phyloP scores from a whole-genome alignment of 2,329 filamentous ascomycete genomes.

The Aspergillus flavus region DNA sequence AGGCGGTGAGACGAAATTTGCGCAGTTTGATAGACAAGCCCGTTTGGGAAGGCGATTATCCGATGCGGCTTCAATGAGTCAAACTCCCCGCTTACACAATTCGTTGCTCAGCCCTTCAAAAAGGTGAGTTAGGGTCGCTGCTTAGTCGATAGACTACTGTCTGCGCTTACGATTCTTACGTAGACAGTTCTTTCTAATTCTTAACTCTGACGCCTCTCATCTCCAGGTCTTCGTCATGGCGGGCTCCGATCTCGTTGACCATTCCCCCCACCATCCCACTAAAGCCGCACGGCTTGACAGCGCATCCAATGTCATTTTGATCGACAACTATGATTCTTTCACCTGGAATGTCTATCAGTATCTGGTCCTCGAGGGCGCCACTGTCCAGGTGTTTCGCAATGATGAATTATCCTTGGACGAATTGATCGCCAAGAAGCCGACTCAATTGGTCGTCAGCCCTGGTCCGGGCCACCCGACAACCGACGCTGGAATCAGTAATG shows the following conservation, averaged over 20 bases:
- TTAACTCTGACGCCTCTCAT: slow-evolving; percentile 8
- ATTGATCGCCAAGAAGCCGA: slow-evolving; percentile 79
- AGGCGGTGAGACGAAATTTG: slow-evolving; percentile 32
- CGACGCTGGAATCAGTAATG: slow-evolving; percentile 91
- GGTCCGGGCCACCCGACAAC: slow-evolving; percentile 89
- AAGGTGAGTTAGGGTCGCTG: background rate
- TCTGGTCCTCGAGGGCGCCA: slow-evolving; percentile 90
- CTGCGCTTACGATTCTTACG: background rate
- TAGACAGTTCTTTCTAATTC: background rate
- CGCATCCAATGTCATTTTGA: slow-evolving; percentile 88
- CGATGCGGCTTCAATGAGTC: slow-evolving; percentile 11
- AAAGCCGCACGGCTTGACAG: slow-evolving; percentile 72
- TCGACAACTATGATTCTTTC: slow-evolving; percentile 99
- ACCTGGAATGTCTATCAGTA: slow-evolving; percentile 99
- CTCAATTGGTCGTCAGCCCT: slow-evolving; percentile 91
- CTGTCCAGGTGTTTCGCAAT: slow-evolving; percentile 86
- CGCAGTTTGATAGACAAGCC: slow-evolving; percentile 18
- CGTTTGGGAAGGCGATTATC: slow-evolving; percentile 17
- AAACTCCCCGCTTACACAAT: slow-evolving; percentile 4
- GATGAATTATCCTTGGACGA: slow-evolving; percentile 87
- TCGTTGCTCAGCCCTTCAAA: background rate
- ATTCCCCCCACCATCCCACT: slow-evolving; percentile 79
- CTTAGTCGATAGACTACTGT: background rate
- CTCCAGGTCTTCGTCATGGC: slow-evolving; percentile 43
- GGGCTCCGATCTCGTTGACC: slow-evolving; percentile 63